A percentile compares a stretch with the other conserved stretches of the same genome.
phyloP scores from a whole-genome alignment of 2,329 filamentous ascomycete species.

The Setomelanomma holmii region DNA sequence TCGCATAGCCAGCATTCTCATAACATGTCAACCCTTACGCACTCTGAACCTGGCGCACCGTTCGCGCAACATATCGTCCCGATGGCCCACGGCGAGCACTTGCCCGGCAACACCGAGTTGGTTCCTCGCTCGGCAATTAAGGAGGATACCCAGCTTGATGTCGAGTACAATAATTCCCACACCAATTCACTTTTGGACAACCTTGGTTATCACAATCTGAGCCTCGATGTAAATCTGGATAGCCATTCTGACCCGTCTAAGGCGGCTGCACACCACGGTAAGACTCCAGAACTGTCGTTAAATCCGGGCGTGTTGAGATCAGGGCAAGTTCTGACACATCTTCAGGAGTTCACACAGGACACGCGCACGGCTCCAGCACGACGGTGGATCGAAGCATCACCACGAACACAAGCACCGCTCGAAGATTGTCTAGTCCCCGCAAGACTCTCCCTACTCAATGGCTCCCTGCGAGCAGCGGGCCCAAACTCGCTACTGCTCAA shows the following conservation, averaged over 20 bases:
- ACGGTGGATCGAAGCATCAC: conserved; percentile 4
- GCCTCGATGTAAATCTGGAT: too few relatives aligned
- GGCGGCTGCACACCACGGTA: too few relatives aligned
- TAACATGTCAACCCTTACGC: conserved; percentile 35
- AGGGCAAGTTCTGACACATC: not conserved
- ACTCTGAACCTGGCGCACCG: conserved; percentile 16
- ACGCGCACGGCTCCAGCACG: conserved; percentile 1
- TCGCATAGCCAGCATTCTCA: conserved; percentile 23
- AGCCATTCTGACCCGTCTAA: too few relatives aligned
- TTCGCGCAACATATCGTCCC: conserved; percentile 8
- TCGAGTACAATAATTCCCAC: conserved; percentile 3
- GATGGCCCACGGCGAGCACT: conserved; percentile 1
- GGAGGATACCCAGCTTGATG: conserved; percentile 3
- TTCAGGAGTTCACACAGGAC: conserved; percentile 14
- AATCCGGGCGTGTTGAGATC: too few relatives aligned
- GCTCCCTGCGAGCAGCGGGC: conserved; percentile 18
- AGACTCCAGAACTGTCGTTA: too few relatives aligned
- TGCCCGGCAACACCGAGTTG: conserved; percentile 13
- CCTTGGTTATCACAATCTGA: too few relatives aligned
- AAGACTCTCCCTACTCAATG: conserved; percentile 39
- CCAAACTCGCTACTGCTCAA: conserved; percentile 29
- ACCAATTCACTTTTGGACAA: conserved; percentile 19
- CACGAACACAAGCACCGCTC: conserved; percentile 13
- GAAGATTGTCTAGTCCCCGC: conserved; percentile 24
- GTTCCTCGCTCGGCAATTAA: conserved; percentile 30